Conservation (phyloP, 345 rosid genomes). For the Syzygium aqueum region DNA sequence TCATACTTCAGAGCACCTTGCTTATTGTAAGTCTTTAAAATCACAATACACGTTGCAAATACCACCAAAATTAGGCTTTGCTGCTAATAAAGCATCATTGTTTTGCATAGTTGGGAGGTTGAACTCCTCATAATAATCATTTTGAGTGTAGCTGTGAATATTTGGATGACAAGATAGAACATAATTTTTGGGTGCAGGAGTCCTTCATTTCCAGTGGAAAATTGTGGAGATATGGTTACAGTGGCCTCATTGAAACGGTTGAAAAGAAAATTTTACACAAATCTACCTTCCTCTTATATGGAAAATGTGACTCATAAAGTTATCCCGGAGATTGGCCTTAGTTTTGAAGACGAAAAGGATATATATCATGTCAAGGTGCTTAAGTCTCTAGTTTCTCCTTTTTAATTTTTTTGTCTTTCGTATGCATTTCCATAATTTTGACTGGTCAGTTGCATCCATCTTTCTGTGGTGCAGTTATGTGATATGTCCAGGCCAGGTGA, state of each 20-base stretch:
- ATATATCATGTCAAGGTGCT: constrained; percentile 48
- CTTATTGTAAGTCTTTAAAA: not conserved
- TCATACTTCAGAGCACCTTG: not conserved
- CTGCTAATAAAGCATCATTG: not conserved
- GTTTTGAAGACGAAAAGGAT: constrained; percentile 32
- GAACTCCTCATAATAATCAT: not conserved
- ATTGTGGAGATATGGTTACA: constrained; percentile 4
- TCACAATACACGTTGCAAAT: not conserved
- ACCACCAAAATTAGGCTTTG: not conserved
- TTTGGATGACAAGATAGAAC: not conserved
- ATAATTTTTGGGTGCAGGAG: constrained; percentile 14
- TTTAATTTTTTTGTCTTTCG: not conserved
- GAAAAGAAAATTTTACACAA: constrained; percentile 28
- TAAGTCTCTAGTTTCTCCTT: not conserved
- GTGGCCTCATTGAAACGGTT: constrained; percentile 16
- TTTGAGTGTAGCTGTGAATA: not conserved
- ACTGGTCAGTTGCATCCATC: not conserved
- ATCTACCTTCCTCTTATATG: constrained; percentile 28
- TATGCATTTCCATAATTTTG: not conserved
- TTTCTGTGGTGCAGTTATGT: not conserved
- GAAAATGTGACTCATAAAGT: constrained; percentile 25
- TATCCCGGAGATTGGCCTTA: constrained; percentile 26
- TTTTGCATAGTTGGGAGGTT: not conserved
- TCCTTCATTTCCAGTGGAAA: constrained; percentile 2
- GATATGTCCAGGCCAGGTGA: not conserved